These are phyloP conservation scores for Purshia tridentata DNA, from an alignment of 306 rosid genomes.

Conservation along the genomic window DNA sequence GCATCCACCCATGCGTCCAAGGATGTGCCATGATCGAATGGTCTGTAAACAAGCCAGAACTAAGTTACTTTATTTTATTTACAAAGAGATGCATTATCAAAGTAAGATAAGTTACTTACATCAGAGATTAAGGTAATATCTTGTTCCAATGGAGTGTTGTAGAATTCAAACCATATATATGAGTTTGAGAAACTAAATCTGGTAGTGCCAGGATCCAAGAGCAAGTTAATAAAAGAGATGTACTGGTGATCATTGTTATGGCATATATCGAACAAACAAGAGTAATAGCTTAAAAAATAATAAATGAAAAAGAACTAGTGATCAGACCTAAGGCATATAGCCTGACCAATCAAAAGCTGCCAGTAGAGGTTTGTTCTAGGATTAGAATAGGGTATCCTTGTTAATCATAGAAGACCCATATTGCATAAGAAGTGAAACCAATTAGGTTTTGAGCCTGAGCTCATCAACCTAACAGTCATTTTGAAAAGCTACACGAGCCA, in stretches of 20 bases:
- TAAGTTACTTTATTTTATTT: constrained; percentile 16
- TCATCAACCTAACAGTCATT: background rate
- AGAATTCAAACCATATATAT: constrained; percentile 83
- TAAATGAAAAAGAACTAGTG: background rate
- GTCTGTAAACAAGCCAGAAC: constrained; percentile 43
- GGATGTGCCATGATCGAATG: constrained; percentile 83
- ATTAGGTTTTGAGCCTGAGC: background rate
- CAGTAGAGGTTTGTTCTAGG: background rate
- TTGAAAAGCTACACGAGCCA: background rate
- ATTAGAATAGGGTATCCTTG: background rate
- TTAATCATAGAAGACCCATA: background rate
- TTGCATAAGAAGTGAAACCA: background rate
- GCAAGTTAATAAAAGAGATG: background rate
- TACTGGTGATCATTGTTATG: background rate
- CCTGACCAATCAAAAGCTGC: background rate
- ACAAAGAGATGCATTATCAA: background rate
- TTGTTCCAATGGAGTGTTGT: constrained; percentile 75
- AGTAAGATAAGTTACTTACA: constrained; percentile 47
- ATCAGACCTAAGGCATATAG: background rate
- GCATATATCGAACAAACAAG: background rate
- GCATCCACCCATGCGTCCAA: constrained; percentile 93
- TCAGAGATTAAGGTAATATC: constrained; percentile 72
- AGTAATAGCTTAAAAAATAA: background rate
- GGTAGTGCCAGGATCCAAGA: constrained; percentile 27
- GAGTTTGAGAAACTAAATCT: constrained; percentile 86